Base-by-base conservation (phyloP, 2,329 filamentous ascomycete genomes). In the Nemania serpens region DNA sequence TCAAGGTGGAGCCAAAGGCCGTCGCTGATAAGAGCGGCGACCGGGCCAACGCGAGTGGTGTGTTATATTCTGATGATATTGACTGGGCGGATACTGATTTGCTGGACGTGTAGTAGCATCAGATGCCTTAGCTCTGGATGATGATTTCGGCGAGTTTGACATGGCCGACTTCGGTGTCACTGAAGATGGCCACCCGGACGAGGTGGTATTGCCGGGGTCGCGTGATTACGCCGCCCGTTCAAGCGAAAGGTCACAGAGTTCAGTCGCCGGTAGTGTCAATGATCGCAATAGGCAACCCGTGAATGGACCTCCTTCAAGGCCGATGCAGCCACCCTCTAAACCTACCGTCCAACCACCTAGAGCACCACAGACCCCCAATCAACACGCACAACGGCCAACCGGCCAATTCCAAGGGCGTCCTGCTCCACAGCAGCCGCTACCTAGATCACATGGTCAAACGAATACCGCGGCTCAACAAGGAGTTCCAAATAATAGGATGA, bases 81-180 rank as follows among this genome's bases (percentile, higher is more conserved):
- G 70, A 73, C 55, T 74, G 71, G 71, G 62, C 66, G 59, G 71
- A 71, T 63, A 64, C 73, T 75, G 71, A 75, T 73, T 59, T 72
- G 18, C 36, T 72, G 69, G 64, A 67, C 58, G 70, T 70, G 61
- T 76, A 69, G 66, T 74, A 68, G 33, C 75, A 63, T 63, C 65
- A 53, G 58, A 72, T 63, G 55, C 73, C 15, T 66, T 73, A 54
- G 75, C 73, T 33, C 66, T 73, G 48, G 76, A 69, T 64, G 71
- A 75, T 37, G 70, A 71, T 34, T 69, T 72, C 73, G 76, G 82
- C 81, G 86, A 91, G 61, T 89, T 93, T 71, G 90, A 92, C 69
- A 89, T 91, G 75, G 88, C 85, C 53, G 90, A 93, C 73, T 92
- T 93, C 71, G 87, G 84, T 50, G 88, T 90, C 7, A 78, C 82